Evolutionary conservation across 2,329 filamentous ascomycete genomes (phyloP), one percentile per base, ranked within the genome.

Genomic region (Scedosporium apiospermum): DNA sequence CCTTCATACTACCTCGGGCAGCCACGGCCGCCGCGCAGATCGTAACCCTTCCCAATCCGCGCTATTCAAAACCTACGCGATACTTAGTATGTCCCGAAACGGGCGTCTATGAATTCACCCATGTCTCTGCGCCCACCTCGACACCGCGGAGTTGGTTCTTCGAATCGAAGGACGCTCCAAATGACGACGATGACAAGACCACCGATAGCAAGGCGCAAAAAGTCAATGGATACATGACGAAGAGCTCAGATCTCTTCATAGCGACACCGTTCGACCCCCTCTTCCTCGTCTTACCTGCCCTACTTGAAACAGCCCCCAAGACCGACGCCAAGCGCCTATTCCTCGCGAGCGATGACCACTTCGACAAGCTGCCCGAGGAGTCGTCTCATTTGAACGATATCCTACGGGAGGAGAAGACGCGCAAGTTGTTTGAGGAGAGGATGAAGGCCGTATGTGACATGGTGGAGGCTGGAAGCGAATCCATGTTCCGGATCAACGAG

Each of bases 201-300:
- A 34, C 64, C 6, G 49, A 44, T 2, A 53, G 2, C n/a, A 55
- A 55, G 9, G 18, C 23, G 16, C 44, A 46, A 30, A 55, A 34
- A 66, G 65, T 74, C n/a, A 63, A 68, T n/a, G 64, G 73, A 0
- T 73, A 76, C 44, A 67, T 91, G 26, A 82, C 86, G 41, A 86
- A 87, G 68, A 81, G 80, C 53, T 86, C 91, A 41, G 86, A 92
- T 64, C 76, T 98, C n/a, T 88, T 89, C 69, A 76, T 98, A 64
- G 91, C 93, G 7, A 96, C 95, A 1, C 84, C 86, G 1, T 79
- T 96, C 62, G 95, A 99, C 72, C 83, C 90, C 4, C 71, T 97
- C 3, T 98, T 98, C 76, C 79, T 98, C 60, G 71, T 96, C 3
- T 78, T 98, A 1, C 89, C 93, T 0, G 82, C 87, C 3, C 80